These are phyloP conservation scores for Pyrus hybrid DNA, from an alignment of 331 rosid species.

Conservation along the genomic window DNA sequence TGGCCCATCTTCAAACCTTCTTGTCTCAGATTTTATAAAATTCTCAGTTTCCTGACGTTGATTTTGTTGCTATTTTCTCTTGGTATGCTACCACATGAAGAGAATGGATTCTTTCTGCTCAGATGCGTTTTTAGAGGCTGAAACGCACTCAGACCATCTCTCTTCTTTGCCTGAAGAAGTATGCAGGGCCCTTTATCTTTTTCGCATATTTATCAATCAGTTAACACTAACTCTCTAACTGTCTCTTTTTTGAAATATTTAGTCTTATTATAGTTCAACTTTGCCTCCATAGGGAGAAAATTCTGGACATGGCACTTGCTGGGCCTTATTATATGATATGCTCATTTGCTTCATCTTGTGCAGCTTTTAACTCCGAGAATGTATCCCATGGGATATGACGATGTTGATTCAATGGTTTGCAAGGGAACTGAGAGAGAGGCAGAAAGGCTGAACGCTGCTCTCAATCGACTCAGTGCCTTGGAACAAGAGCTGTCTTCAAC, in stretches of 20 bases:
- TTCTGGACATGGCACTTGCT: neutral
- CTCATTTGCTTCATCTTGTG: slow-evolving; percentile 8
- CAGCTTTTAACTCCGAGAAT: slow-evolving; percentile 24
- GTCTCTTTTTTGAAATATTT: neutral
- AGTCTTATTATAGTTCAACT: neutral
- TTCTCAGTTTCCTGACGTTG: neutral
- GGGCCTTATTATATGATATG: neutral
- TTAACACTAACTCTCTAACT: neutral
- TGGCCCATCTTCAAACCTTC: neutral
- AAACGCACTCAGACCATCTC: slow-evolving; percentile 22
- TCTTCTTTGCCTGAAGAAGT: slow-evolving; percentile 28
- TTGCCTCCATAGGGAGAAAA: neutral
- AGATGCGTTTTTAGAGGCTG: slow-evolving; percentile 26
- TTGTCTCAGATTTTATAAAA: neutral
- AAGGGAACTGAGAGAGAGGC: slow-evolving; percentile 49
- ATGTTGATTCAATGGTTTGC: slow-evolving; percentile 23
- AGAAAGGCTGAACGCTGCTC: slow-evolving; percentile 32
- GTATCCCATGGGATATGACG: slow-evolving; percentile 3
- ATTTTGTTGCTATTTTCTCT: slow-evolving; percentile 15
- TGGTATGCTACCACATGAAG: slow-evolving; percentile 21
- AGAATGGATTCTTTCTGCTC: slow-evolving; percentile 39
- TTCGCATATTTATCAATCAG: neutral
- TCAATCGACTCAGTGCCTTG: slow-evolving; percentile 32
- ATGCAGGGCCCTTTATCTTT: slow-evolving; percentile 14
- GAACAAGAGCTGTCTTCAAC: slow-evolving; percentile 38